Conservation (phyloP, 768 basidiomycete species). For the Boletus rubroflammeus region DNA sequence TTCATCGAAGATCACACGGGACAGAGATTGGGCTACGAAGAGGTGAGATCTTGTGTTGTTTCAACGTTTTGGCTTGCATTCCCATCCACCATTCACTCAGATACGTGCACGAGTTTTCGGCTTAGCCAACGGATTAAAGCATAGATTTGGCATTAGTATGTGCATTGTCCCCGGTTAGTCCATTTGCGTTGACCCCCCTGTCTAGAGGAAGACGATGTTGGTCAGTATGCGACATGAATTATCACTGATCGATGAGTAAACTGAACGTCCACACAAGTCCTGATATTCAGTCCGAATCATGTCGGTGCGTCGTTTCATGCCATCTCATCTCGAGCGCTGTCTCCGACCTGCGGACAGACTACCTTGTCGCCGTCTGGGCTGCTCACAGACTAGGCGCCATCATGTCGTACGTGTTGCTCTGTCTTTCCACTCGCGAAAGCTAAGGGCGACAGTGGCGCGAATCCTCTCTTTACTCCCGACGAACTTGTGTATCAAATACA, state of each 20-base stretch:
- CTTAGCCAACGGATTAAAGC: slow-evolving; percentile 36
- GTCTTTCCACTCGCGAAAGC: not conserved
- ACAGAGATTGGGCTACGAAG: slow-evolving; percentile 32
- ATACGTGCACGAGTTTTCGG: slow-evolving; percentile 36
- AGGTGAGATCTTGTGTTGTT: too few relatives aligned
- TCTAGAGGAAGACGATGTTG: slow-evolving; percentile 38
- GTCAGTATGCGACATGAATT: slow-evolving; percentile 22
- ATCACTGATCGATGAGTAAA: not conserved
- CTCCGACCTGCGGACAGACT: slow-evolving; percentile 36
- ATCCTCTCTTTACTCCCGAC: slow-evolving; percentile 54
- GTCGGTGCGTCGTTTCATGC: slow-evolving; percentile 40
- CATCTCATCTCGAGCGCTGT: not conserved
- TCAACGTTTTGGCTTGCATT: too few relatives aligned
- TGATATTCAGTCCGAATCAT: slow-evolving; percentile 66
- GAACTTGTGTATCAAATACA: slow-evolving; percentile 59
- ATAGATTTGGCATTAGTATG: slow-evolving; percentile 35
- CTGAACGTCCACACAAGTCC: slow-evolving; percentile 38
- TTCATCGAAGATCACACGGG: slow-evolving; percentile 42
- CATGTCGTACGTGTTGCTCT: slow-evolving; percentile 45
- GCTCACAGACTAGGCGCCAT: slow-evolving; percentile 53
- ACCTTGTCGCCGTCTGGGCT: slow-evolving; percentile 54
- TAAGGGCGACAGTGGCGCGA: slow-evolving; percentile 47
- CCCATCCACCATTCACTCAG: slow-evolving; percentile 25
- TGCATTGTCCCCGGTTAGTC: not conserved
- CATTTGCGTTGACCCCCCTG: not conserved